A percentile compares a stretch with the other conserved stretches of the same genome.
Evolutionary conservation across 2,329 filamentous ascomycete genomes (phyloP).

Genomic region (Thelonectria rubi): DNA sequence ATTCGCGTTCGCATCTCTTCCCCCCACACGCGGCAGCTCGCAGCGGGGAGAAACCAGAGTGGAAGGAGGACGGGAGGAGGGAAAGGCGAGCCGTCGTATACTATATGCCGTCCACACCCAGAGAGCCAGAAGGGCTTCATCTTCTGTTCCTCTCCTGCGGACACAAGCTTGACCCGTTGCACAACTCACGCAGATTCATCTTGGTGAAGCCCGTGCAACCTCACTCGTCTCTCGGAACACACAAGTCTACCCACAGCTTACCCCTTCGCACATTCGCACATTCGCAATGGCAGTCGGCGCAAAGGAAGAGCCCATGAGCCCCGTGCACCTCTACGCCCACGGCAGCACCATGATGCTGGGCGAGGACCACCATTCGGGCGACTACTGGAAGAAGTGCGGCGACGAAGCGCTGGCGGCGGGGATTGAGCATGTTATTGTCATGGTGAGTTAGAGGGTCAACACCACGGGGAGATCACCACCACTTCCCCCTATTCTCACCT

Average conservation of each 20-base stretch:
- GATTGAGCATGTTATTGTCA: conserved; percentile 35
- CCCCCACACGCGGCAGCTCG: conserved; percentile 4
- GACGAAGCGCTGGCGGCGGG: conserved; percentile 35
- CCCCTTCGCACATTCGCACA: background rate
- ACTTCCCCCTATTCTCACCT: too few relatives aligned
- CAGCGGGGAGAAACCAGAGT: conserved; percentile 1
- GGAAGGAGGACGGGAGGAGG: conserved; percentile 1
- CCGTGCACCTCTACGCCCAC: conserved; percentile 40
- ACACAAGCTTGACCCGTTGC: too few relatives aligned
- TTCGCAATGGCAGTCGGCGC: conserved; percentile 12
- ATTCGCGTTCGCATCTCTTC: conserved; percentile 1
- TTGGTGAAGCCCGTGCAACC: too few relatives aligned
- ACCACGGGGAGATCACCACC: background rate
- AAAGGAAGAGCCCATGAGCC: conserved; percentile 25
- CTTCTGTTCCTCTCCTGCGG: background rate
- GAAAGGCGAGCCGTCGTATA: too few relatives aligned
- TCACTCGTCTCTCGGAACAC: too few relatives aligned
- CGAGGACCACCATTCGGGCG: conserved; percentile 32
- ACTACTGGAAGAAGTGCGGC: conserved; percentile 38
- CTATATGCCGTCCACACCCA: too few relatives aligned
- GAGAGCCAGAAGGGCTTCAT: background rate
- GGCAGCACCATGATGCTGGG: conserved; percentile 41
- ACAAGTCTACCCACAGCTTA: background rate
- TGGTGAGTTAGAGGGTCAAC: too few relatives aligned
- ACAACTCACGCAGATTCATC: background rate